A percentile compares a stretch with the other conserved stretches of the same genome.
Evolutionary conservation across 345 rosid genomes (phyloP).

Genomic region (Physaria fendleri): DNA sequence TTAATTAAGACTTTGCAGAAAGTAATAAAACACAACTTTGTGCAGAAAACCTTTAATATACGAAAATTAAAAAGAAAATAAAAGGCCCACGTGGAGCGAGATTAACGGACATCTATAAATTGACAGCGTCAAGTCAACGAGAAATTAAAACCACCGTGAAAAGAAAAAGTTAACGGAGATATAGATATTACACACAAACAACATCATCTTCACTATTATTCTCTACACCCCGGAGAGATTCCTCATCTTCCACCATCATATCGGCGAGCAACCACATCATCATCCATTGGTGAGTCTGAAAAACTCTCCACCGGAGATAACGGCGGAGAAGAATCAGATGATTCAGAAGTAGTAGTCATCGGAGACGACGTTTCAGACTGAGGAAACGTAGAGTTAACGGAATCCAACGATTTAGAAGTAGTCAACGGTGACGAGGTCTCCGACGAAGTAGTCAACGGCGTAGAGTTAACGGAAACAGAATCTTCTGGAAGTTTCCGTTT

Average conservation of each 20-base stretch:
- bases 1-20: background rate
- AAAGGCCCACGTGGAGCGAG: slow-evolving; percentile 20
- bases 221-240: too few species aligned
- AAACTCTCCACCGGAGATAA: slow-evolving; percentile 33
- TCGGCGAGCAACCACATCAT: slow-evolving; percentile 15
- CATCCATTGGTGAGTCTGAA: background rate
- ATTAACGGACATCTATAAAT: slow-evolving; percentile 23
- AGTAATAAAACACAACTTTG: background rate
- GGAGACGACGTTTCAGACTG: slow-evolving; percentile 31
- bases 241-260: slow-evolving; percentile 28
- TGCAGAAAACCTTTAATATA: background rate
- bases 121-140: slow-evolving; percentile 33
- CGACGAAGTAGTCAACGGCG: slow-evolving; percentile 26
- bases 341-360: slow-evolving; percentile 20
- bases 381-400: slow-evolving; percentile 23
- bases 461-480: slow-evolving; percentile 20
- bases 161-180: slow-evolving; percentile 30
- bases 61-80: background rate
- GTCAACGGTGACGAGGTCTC: slow-evolving; percentile 33
- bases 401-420: slow-evolving; percentile 25
- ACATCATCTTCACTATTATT: too few species aligned
- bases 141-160: slow-evolving; percentile 27
- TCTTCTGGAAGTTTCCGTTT: slow-evolving; percentile 57
- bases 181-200: slow-evolving; percentile 28
- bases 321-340: slow-evolving; percentile 48